A percentile compares a stretch with the other conserved stretches of the same genome.
Conservation (phyloP, 2,329 filamentous ascomycete species). For the Thielaviopsis ethacetica region DNA sequence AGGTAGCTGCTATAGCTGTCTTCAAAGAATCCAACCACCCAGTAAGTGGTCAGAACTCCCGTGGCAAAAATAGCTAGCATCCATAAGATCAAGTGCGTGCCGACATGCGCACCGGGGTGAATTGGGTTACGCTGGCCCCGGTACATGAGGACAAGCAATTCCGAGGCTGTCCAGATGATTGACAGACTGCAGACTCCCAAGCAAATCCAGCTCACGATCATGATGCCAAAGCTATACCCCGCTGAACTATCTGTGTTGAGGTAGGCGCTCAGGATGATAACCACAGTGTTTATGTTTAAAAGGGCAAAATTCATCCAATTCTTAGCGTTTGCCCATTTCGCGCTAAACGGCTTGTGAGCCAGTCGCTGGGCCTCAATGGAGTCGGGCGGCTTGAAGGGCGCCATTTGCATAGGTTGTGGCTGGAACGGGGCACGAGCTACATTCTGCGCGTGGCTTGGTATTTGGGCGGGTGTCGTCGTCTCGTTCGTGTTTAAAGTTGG, state of each 20-base stretch:
- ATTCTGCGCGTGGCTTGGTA: not conserved
- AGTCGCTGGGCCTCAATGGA: not conserved
- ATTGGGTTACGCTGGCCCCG: slow-evolving; percentile 10
- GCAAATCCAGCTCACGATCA: not conserved
- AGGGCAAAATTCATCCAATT: slow-evolving; percentile 1
- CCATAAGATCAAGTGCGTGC: slow-evolving; percentile 15
- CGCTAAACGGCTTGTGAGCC: not conserved
- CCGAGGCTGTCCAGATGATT: not conserved
- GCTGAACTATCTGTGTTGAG: not conserved
- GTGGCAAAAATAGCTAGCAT: slow-evolving; percentile 1
- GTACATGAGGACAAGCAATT: not conserved
- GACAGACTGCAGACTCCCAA: not conserved
- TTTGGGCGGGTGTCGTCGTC: not conserved
- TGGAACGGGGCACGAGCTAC: not conserved
- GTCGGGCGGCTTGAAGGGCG: not conserved
- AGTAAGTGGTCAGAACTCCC: not conserved
- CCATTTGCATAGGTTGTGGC: not conserved
- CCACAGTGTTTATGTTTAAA: not conserved
- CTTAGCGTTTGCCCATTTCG: not conserved
- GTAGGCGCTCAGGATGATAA: slow-evolving; percentile 1
- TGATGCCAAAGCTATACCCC: not conserved
- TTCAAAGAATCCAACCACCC: not conserved
- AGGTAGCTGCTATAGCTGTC: not conserved
- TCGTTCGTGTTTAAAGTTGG: not conserved
- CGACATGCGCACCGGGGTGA: slow-evolving; percentile 11